Evolutionary conservation across 2,329 filamentous ascomycete genomes (phyloP).

Genomic region (Xylariaceae sp.): DNA sequence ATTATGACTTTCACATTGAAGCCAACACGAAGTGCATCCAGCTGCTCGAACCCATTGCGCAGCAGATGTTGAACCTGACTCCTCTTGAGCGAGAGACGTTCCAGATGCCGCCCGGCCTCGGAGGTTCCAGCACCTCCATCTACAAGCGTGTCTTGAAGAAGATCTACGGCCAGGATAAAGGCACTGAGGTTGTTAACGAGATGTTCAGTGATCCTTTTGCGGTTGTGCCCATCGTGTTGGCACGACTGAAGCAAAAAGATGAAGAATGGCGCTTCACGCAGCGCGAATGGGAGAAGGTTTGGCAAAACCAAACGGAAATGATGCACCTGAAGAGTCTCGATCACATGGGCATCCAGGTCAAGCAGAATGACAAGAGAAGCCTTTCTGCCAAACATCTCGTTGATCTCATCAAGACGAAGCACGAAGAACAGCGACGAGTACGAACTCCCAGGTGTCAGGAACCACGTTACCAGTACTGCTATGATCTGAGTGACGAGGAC

Average conservation of each 20-base stretch:
- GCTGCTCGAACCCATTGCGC: slow-evolving; percentile 87
- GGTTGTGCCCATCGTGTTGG: slow-evolving; percentile 82
- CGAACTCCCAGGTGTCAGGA: slow-evolving; percentile 57
- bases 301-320: slow-evolving; percentile 90
- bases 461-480: slow-evolving; percentile 68
- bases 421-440: slow-evolving; percentile 80
- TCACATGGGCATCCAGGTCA: slow-evolving; percentile 89
- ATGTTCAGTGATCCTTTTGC: slow-evolving; percentile 79
- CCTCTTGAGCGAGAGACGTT: slow-evolving; percentile 68
- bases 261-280: slow-evolving; percentile 97
- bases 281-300: slow-evolving; percentile 98
- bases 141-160: slow-evolving; percentile 98
- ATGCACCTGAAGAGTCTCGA: slow-evolving; percentile 96
- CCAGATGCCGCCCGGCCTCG: slow-evolving; percentile 74
- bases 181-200: slow-evolving; percentile 78
- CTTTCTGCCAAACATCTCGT: slow-evolving; percentile 87
- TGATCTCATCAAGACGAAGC: slow-evolving; percentile 84
- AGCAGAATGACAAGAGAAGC: slow-evolving; percentile 83
- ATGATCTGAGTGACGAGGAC: slow-evolving; percentile 65
- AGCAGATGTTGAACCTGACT: slow-evolving; percentile 78
- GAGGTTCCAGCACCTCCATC: slow-evolving; percentile 91
- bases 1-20: slow-evolving; percentile 98
- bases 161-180: slow-evolving; percentile 81
- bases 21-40: slow-evolving; percentile 92
- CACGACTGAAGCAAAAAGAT: slow-evolving; percentile 88